phyloP scores from a whole-genome alignment of 345 rosid species.

The Trapa incisa region DNA sequence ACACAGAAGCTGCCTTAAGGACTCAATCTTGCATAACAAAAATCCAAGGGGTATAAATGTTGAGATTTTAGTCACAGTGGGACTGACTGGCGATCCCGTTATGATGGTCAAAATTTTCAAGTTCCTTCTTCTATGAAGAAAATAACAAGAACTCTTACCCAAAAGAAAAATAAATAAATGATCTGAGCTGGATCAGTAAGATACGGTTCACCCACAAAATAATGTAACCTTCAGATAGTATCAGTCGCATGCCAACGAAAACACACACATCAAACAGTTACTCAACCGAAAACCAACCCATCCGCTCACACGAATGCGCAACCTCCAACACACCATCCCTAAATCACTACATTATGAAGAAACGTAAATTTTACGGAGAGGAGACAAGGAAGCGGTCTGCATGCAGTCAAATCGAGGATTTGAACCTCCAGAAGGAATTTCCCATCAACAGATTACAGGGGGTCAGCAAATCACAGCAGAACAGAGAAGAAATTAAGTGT shows the following conservation, averaged over 20 bases:
- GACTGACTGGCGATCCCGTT: not conserved
- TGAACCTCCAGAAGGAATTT: not conserved
- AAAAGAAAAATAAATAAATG: no score
- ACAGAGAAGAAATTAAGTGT: no score
- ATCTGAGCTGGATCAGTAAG: not conserved
- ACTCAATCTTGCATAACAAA: not conserved
- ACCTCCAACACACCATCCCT: not conserved
- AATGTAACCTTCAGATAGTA: not conserved
- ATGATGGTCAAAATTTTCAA: not conserved
- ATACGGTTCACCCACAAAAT: not conserved
- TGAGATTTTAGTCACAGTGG: not conserved
- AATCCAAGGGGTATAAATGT: not conserved
- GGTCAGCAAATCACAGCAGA: not conserved
- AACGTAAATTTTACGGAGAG: not conserved
- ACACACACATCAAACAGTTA: not conserved
- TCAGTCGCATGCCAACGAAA: not conserved
- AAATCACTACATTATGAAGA: not conserved
- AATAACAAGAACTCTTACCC: no score
- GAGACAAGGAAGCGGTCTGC: not conserved
- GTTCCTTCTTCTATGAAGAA: conserved; percentile 1
- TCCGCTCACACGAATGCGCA: not conserved
- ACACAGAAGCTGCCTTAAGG: not conserved
- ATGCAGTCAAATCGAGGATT: conserved; percentile 3
- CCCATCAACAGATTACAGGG: not conserved
- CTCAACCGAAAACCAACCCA: not conserved